phyloP scores from a whole-genome alignment of 495 filamentous ascomycete species.

The Penicillium lagena region DNA sequence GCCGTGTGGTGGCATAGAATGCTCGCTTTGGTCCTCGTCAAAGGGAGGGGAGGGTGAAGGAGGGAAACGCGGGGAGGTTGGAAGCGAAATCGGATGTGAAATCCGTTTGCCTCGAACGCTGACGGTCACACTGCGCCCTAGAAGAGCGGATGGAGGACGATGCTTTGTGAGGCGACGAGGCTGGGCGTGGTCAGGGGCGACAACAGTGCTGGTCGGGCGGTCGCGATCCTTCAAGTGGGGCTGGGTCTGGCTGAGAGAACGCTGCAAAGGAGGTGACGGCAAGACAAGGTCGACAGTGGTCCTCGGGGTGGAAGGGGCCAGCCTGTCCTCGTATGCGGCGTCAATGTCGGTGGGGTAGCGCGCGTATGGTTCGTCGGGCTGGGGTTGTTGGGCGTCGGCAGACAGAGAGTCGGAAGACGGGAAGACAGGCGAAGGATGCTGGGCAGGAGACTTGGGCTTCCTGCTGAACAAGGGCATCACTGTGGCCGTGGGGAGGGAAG shows the following conservation, averaged over 20 bases:
- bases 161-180: conserved; percentile 11
- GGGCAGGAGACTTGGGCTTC: conserved; percentile 19
- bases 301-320: conserved; percentile 1
- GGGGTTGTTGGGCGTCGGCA: conserved; percentile 9
- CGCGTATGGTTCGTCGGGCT: conserved; percentile 12
- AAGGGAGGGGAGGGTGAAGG: not conserved
- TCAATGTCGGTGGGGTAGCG: conserved; percentile 10
- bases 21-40: no score
- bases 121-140: conserved; percentile 15
- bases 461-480: conserved; percentile 28
- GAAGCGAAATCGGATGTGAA: conserved; percentile 17
- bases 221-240: conserved; percentile 16
- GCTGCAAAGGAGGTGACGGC: conserved; percentile 16
- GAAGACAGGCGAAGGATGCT: not conserved
- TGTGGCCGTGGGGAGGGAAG: not conserved
- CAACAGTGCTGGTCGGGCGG: conserved; percentile 17
- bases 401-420: conserved; percentile 17
- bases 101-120: conserved; percentile 15
- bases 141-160: conserved; percentile 14
- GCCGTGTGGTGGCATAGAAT: no score
- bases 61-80: conserved; percentile 14
- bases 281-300: conserved; percentile 9
- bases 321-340: not conserved
- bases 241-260: conserved; percentile 26
- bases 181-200: conserved; percentile 13